A percentile compares a stretch with the other conserved stretches of the same genome.
Conservation (phyloP, 306 rosid species). For the Castanea sativa region DNA sequence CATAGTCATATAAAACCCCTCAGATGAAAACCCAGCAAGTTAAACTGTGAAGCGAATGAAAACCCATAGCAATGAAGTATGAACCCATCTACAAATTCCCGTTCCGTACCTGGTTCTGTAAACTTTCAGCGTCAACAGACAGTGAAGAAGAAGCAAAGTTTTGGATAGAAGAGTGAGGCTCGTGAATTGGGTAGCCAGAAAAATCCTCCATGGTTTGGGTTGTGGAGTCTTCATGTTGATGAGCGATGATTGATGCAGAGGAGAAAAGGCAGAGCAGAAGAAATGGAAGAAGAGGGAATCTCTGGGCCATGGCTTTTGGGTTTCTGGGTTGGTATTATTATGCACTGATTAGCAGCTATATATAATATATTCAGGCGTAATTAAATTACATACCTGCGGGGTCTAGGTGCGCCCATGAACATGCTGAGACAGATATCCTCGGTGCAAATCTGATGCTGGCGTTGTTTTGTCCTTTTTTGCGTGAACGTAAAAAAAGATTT, state of each 20-base stretch:
- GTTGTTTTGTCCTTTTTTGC: not conserved
- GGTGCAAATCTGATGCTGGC: not conserved
- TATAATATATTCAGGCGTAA: not conserved
- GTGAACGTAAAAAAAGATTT: not conserved
- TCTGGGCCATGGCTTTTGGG: conserved; percentile 26
- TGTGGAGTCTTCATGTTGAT: conserved; percentile 56
- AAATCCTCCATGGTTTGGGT: conserved; percentile 81
- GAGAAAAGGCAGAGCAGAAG: conserved; percentile 31
- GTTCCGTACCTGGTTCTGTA: conserved; percentile 69
- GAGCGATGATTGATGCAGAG: conserved; percentile 33
- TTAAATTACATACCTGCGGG: conserved; percentile 5
- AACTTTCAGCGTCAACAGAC: conserved; percentile 52
- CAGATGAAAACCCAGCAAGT: not conserved
- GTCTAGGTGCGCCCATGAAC: not conserved
- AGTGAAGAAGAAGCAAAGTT: conserved; percentile 48
- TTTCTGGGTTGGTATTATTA: not conserved
- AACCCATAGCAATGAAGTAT: not conserved
- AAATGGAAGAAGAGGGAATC: conserved; percentile 16
- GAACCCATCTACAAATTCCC: not conserved
- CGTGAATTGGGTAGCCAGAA: conserved; percentile 75
- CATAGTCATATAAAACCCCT: not conserved
- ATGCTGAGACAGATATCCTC: not conserved
- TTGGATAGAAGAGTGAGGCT: conserved; percentile 38
- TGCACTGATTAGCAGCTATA: not conserved
- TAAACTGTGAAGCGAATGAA: not conserved